Conservation (phyloP, 441 rosid genomes). For the Gossypium gossypioides region DNA sequence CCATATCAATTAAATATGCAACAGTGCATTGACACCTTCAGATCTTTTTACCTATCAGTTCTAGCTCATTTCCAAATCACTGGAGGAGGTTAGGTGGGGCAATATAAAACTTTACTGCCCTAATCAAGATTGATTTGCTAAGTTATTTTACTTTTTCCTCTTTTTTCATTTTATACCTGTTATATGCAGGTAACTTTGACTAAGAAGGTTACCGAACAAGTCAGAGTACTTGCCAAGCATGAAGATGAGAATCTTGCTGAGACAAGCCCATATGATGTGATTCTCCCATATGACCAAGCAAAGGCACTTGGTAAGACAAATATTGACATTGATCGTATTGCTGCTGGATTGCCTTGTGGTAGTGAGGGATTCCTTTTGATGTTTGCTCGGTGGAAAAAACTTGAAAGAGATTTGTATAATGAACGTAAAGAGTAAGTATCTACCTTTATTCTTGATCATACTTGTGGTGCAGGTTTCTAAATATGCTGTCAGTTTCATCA, state of each 20-base stretch:
- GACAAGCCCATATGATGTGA: slow-evolving; percentile 45
- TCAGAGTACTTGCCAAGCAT: slow-evolving; percentile 79
- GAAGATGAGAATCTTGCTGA: slow-evolving; percentile 91
- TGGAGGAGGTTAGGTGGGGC: not conserved
- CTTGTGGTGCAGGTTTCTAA: not conserved
- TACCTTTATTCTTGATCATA: slow-evolving; percentile 1
- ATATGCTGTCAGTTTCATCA: not conserved
- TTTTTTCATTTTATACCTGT: slow-evolving; percentile 12
- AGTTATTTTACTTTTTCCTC: not conserved
- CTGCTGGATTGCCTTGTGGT: slow-evolving; percentile 99
- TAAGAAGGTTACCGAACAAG: slow-evolving; percentile 92
- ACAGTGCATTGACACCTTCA: not conserved
- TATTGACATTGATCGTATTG: slow-evolving; percentile 91
- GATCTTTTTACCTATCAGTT: not conserved
- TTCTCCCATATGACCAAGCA: slow-evolving; percentile 98
- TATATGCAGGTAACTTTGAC: slow-evolving; percentile 59
- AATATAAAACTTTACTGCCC: not conserved
- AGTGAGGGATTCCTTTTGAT: slow-evolving; percentile 98
- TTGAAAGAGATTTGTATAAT: slow-evolving; percentile 92
- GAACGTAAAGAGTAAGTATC: slow-evolving; percentile 87
- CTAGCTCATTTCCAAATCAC: not conserved
- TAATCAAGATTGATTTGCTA: slow-evolving; percentile 1
- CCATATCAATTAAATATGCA: not conserved
- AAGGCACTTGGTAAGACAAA: slow-evolving; percentile 97
- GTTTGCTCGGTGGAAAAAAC: slow-evolving; percentile 99